phyloP scores from a whole-genome alignment of 2,329 filamentous ascomycete genomes.

The Colletotrichum eremochloae region DNA sequence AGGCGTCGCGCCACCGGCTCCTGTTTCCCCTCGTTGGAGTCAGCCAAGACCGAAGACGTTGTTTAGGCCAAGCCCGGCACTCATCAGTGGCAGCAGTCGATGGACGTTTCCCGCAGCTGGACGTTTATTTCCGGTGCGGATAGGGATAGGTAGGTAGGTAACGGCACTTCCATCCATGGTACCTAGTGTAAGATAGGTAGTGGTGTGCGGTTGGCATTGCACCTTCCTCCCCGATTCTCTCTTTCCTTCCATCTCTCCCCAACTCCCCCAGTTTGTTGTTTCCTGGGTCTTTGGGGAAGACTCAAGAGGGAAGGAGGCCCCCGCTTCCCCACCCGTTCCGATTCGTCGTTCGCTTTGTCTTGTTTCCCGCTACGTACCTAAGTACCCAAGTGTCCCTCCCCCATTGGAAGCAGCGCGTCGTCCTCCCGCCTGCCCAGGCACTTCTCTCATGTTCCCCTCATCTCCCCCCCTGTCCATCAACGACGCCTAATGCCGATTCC shows the following conservation, averaged over 20 bases:
- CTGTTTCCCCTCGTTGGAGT: neutral
- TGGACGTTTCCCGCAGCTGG: too few species aligned
- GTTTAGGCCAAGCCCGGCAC: neutral
- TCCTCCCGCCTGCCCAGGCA: slow-evolving; percentile 2
- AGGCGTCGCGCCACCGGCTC: slow-evolving; percentile 23
- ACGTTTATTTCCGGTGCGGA: slow-evolving; percentile 17
- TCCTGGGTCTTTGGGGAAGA: neutral
- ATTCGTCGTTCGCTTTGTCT: slow-evolving; percentile 10
- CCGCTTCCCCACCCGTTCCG: slow-evolving; percentile 39
- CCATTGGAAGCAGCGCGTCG: neutral
- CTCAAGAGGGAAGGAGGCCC: neutral
- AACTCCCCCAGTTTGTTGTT: neutral
- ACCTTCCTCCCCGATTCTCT: neutral
- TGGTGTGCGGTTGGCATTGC: neutral
- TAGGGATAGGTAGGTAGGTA: too few species aligned
- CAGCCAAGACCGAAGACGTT: neutral
- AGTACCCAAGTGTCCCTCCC: neutral
- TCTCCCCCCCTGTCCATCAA: neutral
- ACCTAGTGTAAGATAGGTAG: too few species aligned
- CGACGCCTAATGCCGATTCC: slow-evolving; percentile 7
- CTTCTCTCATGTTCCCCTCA: slow-evolving; percentile 2
- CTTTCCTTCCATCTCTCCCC: slow-evolving; percentile 1
- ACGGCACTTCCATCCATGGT: neutral
- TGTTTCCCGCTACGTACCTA: slow-evolving; percentile 14
- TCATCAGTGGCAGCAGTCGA: too few species aligned